Evolutionary conservation across 148 eudicot genomes (phyloP), one percentile per base, ranked within the genome.

Genomic region (Tetragonia tetragonoides): DNA sequence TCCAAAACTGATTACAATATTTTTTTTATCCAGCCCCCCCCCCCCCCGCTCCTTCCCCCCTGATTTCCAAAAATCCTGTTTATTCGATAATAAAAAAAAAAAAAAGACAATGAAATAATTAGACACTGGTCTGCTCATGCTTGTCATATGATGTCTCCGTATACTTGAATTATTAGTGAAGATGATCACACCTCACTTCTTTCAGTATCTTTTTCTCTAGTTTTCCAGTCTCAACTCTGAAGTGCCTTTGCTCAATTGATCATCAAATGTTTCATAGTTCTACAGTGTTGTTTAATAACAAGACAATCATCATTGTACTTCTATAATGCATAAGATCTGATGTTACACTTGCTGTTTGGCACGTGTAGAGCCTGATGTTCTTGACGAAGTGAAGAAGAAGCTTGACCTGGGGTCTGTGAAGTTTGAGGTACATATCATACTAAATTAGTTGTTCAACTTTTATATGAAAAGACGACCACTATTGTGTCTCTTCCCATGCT

Each of bases 301-400:
- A 0, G 60, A 56, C 20, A 16, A 56, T n/a, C 3, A n/a, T 39
- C 44, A 4, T 28, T 7, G 46, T 18, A 57, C 16, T 34, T 37
- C 46, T 20, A 49, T 38, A 73, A 21, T 34, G 18, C 47, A 6
- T 66, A 39, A 39, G 70, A 28, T 20, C 72, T 70, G 10, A 72
- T 65, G 3, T 79, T 74, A 7, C 34, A 57, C 20, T 81, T 73
- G 10, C 11, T 77, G 18, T 51, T 81, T 80, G 66, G 46, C 42
- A 16, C 65, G 77, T 90, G 78, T 82, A 95, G 99, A 95, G 86
- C 98, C 99, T 81, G 98, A 95, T 83, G 89, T 95, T 83, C 95
- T 87, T 66, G 92, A 85, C 81, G 99, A 95, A 83, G 99, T 95
- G 84, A 95, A 87, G 90, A 91, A 87, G 86, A 95, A 93, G 85